Base-by-base conservation (phyloP, 192 early-diverging fungal species). In the Backusella westeae region DNA sequence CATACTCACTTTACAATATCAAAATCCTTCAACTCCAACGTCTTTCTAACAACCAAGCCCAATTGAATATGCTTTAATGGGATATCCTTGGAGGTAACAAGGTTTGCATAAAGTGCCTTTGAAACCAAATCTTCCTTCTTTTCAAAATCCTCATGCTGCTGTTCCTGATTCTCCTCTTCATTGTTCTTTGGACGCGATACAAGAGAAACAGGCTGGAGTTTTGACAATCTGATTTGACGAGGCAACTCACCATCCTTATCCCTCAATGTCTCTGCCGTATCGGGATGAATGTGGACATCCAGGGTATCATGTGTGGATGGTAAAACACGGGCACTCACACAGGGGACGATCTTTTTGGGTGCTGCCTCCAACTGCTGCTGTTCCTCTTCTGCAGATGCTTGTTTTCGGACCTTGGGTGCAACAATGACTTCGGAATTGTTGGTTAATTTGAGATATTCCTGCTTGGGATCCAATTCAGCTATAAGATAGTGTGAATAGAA, bases 351-450 rank as follows among this genome's bases (percentile, higher is more conserved):
- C 12, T 63, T 63, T 29, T 63, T 63, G 21, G 56, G 56, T 63
- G 56, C 56, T 26, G 56, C 23, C n/a, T 63, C 56, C 0, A 63
- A 53, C 21, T 53, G 53, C n/a, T 29, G 21, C 32, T 46, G 41
- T 41, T 53, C 77, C 3, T 70, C 71, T 8, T 85, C 81, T 39
- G 72, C 23, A 14, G 71, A n/a, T 29, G 23, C 70, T 71, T 46
- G 70, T 66, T 82, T 79, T 42, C 92, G 85, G 63, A 90, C 83
- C 75, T 90, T 94, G 26, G 93, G 93, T 12, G 91, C 90, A 15
- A 95, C 93, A 69, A 86, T 85, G 44, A 95, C 86, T 73, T 95
- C 93, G 8, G 89, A 81, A 77, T 90, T 90, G 29, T 89, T 88
- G 9, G 83, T 87, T 6, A 95, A 81, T 78, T 90, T 84, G 0